A percentile compares a stretch with the other conserved stretches of the same genome.
Evolutionary conservation across 306 rosid genomes (phyloP).

Genomic region (Ammopiptanthus mongolicus): DNA sequence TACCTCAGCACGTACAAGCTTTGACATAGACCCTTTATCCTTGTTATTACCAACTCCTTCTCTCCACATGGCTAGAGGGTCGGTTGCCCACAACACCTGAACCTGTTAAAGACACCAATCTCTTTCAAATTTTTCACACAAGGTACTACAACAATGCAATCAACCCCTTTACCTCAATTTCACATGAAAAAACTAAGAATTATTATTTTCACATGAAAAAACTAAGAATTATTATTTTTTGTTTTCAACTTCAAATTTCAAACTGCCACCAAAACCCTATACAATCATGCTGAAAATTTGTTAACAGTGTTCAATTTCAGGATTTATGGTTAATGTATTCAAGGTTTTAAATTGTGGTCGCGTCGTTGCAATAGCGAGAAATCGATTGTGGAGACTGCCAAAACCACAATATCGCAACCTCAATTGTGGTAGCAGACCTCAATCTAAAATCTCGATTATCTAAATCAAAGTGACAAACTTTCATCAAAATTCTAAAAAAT

Average conservation of each 20-base stretch:
- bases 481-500: neutral
- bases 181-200: neutral
- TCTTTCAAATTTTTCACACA: neutral
- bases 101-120: slow-evolving; percentile 38
- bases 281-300: neutral
- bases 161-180: neutral
- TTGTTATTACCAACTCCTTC: slow-evolving; percentile 70
- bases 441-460: no score
- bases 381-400: no score
- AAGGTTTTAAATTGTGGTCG: no score
- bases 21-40: slow-evolving; percentile 53
- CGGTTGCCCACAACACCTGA: slow-evolving; percentile 84
- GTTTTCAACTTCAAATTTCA: neutral
- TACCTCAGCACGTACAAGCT: slow-evolving; percentile 72
- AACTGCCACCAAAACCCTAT: neutral
- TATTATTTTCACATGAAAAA: no score
- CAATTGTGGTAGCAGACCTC: no score
- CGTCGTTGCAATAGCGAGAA: no score
- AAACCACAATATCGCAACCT: no score
- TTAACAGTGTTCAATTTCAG: neutral
- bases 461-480: no score
- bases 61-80: slow-evolving; percentile 79
- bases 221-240: no score
- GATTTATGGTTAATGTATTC: neutral
- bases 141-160: neutral